These are phyloP conservation scores for Oryza punctata DNA, from an alignment of 176 grass and related monocot species.

Conservation along the genomic window DNA sequence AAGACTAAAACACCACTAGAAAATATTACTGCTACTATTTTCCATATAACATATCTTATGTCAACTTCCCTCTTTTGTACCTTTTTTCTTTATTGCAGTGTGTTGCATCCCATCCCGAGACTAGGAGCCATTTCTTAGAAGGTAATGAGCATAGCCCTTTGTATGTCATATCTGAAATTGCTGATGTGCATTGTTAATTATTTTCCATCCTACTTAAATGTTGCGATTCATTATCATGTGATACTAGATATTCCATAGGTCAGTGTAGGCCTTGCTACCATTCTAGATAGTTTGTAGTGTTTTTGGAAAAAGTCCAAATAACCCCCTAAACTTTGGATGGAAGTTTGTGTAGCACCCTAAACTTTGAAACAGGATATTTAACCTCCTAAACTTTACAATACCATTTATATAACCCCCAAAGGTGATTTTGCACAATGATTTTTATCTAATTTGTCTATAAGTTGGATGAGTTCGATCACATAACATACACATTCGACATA, in stretches of 20 bases:
- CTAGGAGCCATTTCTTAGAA: slow-evolving; percentile 67
- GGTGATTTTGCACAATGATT: too few relatives aligned
- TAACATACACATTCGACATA: too few relatives aligned
- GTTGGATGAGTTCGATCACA: too few relatives aligned
- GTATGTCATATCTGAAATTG: background rate
- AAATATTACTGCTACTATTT: background rate
- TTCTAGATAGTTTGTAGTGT: background rate
- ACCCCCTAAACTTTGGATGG: too few relatives aligned
- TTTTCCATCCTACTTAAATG: background rate
- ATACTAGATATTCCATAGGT: background rate
- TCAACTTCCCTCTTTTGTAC: slow-evolving; percentile 13
- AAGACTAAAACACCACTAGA: background rate
- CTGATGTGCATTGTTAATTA: slow-evolving; percentile 26
- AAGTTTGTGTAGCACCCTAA: too few relatives aligned
- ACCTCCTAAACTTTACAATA: too few relatives aligned
- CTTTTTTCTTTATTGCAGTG: slow-evolving; percentile 53
- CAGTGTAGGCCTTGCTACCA: background rate
- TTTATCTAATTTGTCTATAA: too few relatives aligned
- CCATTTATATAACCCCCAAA: too few relatives aligned
- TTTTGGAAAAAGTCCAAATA: too few relatives aligned
- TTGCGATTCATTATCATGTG: background rate
- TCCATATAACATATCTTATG: background rate
- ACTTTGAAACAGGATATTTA: too few relatives aligned
- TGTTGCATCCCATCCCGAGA: slow-evolving; percentile 80
- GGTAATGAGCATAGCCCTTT: slow-evolving; percentile 44